Conservation (phyloP, 1,284 basidiomycete species). For the Heterobasidion occidentale region DNA sequence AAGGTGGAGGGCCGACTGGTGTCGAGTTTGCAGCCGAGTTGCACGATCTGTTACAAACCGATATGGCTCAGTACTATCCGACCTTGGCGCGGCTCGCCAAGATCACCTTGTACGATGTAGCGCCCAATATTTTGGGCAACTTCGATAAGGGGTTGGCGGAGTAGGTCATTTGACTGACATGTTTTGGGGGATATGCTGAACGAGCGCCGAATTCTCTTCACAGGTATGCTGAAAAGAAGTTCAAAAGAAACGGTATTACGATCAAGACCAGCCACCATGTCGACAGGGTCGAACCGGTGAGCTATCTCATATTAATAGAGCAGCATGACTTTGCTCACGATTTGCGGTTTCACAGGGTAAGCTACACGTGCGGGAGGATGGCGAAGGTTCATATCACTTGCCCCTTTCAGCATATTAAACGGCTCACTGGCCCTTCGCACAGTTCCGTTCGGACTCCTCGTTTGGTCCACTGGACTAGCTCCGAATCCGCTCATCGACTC, state of each 20-base stretch:
- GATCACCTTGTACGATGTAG: slow-evolving; percentile 79
- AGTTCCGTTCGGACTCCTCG: slow-evolving; percentile 77
- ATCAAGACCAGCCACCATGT: slow-evolving; percentile 68
- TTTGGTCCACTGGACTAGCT: slow-evolving; percentile 82
- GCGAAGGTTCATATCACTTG: slow-evolving; percentile 36
- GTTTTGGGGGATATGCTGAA: slow-evolving; percentile 4
- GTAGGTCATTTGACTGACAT: slow-evolving; percentile 26
- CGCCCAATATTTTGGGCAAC: slow-evolving; percentile 70
- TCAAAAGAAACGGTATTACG: slow-evolving; percentile 3
- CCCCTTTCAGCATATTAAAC: background rate
- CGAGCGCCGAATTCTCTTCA: background rate
- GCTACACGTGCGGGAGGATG: slow-evolving; percentile 55
- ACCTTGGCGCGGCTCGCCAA: slow-evolving; percentile 51
- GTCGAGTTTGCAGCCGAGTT: slow-evolving; percentile 86
- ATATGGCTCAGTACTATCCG: slow-evolving; percentile 65
- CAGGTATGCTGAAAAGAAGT: slow-evolving; percentile 6
- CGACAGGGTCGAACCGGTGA: slow-evolving; percentile 63
- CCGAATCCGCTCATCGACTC: slow-evolving; percentile 70
- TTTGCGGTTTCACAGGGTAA: slow-evolving; percentile 30
- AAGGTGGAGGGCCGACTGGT: slow-evolving; percentile 70
- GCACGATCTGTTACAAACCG: slow-evolving; percentile 75
- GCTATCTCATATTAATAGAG: slow-evolving; percentile 12
- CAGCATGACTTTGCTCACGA: background rate
- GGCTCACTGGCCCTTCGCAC: background rate
- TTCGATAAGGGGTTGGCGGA: slow-evolving; percentile 69